Percentiles rank a stretch among this genome's conserved stretches.
These are phyloP conservation scores for Lasiosphaeria ovina DNA, from an alignment of 495 filamentous ascomycete species.

Conservation along the genomic window DNA sequence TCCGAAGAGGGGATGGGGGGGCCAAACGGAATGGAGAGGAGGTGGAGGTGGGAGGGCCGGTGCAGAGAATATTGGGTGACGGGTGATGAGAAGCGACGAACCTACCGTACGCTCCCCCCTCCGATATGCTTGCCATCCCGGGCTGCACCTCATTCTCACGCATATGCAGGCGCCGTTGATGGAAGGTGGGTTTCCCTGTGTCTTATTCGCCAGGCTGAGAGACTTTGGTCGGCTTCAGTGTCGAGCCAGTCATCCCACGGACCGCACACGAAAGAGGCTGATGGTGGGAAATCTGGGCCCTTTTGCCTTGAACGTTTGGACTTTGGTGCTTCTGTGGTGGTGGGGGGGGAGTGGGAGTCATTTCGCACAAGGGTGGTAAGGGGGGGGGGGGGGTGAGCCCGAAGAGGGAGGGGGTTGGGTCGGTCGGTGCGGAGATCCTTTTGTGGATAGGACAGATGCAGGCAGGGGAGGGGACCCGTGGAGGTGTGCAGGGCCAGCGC, in stretches of 20 bases:
- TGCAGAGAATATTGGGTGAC: background rate
- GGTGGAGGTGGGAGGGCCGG: no score
- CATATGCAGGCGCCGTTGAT: conserved; percentile 33
- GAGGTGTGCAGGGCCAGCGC: conserved; percentile 11
- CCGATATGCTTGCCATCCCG: conserved; percentile 5
- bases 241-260: conserved; percentile 8
- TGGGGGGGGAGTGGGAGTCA: conserved; percentile 5
- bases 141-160: conserved; percentile 37
- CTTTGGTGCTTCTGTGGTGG: conserved; percentile 3
- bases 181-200: conserved; percentile 10
- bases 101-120: background rate
- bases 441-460: conserved; percentile 12
- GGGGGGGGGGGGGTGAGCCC: background rate
- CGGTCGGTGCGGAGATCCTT: conserved; percentile 15
- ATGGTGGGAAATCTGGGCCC: background rate
- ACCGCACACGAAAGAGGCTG: conserved; percentile 5
- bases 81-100: background rate
- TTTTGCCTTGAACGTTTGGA: conserved; percentile 14
- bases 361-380: conserved; percentile 9
- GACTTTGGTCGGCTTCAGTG: conserved; percentile 7
- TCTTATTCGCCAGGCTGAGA: conserved; percentile 16
- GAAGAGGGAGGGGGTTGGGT: conserved; percentile 1
- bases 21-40: no score
- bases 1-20: background rate
- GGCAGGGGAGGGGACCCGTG: conserved; percentile 6